These are phyloP conservation scores for Trametes meyenii DNA, from an alignment of 768 basidiomycete genomes.

Conservation along the genomic window DNA sequence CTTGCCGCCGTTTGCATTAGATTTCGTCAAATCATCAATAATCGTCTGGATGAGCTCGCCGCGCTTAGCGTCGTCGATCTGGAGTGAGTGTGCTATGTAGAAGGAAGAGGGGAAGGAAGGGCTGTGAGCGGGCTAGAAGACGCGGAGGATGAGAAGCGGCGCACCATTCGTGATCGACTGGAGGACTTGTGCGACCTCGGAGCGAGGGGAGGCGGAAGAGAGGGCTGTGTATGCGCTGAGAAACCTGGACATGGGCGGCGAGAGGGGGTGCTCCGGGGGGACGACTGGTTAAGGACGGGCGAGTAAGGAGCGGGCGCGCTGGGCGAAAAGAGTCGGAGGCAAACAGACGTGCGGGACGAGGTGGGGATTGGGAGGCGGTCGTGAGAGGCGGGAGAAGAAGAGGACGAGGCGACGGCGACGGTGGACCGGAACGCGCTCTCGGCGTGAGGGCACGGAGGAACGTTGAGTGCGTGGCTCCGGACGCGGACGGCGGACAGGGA, in stretches of 20 bases:
- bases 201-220: slow-evolving; percentile 47
- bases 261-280: not conserved
- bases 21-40: slow-evolving; percentile 29
- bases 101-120: not conserved
- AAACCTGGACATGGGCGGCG: slow-evolving; percentile 46
- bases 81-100: slow-evolving; percentile 47
- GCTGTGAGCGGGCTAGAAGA: slow-evolving; percentile 6
- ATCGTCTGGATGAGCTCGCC: slow-evolving; percentile 52
- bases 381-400: not conserved
- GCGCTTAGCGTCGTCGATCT: slow-evolving; percentile 51
- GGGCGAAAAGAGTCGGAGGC: not conserved
- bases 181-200: slow-evolving; percentile 50
- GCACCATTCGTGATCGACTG: slow-evolving; percentile 54
- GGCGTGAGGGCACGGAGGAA: no score
- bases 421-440: no score
- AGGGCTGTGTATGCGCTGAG: slow-evolving; percentile 51
- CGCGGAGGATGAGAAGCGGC: slow-evolving; percentile 22
- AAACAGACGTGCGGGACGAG: not conserved
- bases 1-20: slow-evolving; percentile 38
- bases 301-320: slow-evolving; percentile 15
- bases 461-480: no score
- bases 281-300: not conserved
- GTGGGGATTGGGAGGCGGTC: not conserved
- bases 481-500: no score
- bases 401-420: no score